Conservation (phyloP, 768 basidiomycete genomes). For the Lactarius pseudohatsudake region DNA sequence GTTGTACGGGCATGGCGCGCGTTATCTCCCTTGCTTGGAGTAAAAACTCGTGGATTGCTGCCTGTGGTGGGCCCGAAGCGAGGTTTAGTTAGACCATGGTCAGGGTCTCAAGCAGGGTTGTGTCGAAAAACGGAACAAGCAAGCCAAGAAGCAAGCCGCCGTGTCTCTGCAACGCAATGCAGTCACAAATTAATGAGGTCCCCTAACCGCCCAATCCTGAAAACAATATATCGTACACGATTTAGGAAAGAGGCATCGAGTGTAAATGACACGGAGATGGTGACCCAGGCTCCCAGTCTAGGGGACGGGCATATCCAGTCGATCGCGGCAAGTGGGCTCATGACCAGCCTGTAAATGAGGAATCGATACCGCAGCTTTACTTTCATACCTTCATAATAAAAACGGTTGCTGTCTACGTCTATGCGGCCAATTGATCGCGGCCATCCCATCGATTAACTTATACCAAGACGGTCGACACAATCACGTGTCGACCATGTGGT, state of each 20-base stretch:
- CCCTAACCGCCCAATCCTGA: not conserved
- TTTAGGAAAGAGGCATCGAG: not conserved
- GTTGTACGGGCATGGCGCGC: not conserved
- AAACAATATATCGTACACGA: not conserved
- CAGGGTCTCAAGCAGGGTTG: not conserved
- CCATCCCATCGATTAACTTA: too few relatives aligned
- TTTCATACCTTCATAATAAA: too few relatives aligned
- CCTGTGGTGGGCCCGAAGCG: conserved; percentile 2
- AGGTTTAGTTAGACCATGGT: not conserved
- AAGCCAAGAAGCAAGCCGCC: not conserved
- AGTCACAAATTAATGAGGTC: not conserved
- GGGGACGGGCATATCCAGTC: not conserved
- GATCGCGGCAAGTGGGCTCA: not conserved
- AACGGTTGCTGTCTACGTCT: too few relatives aligned
- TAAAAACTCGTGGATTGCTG: not conserved
- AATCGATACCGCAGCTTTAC: too few relatives aligned
- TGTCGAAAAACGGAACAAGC: not conserved
- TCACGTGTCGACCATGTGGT: not conserved
- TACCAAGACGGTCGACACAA: too few relatives aligned
- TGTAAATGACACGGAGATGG: conserved; percentile 1
- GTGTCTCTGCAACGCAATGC: not conserved
- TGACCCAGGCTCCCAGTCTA: not conserved
- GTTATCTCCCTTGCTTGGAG: not conserved
- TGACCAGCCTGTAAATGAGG: too few relatives aligned
- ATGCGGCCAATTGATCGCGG: too few relatives aligned